These are phyloP conservation scores for Xylariaceae sp. DNA, from an alignment of 2,329 filamentous ascomycete species.

Conservation along the genomic window DNA sequence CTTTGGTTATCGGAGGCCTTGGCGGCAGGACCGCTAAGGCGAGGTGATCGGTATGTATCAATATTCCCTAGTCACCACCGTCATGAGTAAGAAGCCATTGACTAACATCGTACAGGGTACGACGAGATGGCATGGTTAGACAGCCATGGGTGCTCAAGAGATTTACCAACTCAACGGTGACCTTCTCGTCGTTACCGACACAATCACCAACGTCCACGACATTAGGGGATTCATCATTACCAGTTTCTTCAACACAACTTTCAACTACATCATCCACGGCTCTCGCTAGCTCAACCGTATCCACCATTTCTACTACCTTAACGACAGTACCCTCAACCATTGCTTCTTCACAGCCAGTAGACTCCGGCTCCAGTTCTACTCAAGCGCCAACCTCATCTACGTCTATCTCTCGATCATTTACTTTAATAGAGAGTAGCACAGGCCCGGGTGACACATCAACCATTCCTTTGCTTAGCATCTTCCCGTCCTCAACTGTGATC, in stretches of 20 bases:
- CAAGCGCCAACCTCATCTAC: constrained; percentile 21
- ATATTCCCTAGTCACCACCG: neutral
- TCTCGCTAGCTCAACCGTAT: neutral
- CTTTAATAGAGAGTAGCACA: constrained; percentile 27
- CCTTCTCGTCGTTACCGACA: constrained; percentile 6
- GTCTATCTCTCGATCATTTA: constrained; percentile 33
- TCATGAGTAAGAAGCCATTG: neutral
- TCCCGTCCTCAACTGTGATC: constrained; percentile 34
- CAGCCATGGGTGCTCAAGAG: constrained; percentile 31
- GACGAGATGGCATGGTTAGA: constrained; percentile 29
- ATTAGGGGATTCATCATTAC: constrained; percentile 8
- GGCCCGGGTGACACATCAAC: constrained; percentile 19
- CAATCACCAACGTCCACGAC: constrained; percentile 12
- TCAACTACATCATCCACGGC: constrained; percentile 1
- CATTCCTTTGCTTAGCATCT: constrained; percentile 33
- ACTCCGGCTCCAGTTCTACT: constrained; percentile 14
- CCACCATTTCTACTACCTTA: constrained; percentile 3
- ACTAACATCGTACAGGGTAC: constrained; percentile 36
- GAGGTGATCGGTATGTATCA: constrained; percentile 36
- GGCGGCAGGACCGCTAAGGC: constrained; percentile 43
- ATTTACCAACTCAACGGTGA: constrained; percentile 32
- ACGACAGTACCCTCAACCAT: constrained; percentile 17
- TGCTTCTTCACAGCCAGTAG: constrained; percentile 12
- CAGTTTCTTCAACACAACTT: constrained; percentile 10
- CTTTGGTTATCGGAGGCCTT: constrained; percentile 41